phyloP scores from a whole-genome alignment of 345 rosid species.

The Toxicodendron radicans region DNA sequence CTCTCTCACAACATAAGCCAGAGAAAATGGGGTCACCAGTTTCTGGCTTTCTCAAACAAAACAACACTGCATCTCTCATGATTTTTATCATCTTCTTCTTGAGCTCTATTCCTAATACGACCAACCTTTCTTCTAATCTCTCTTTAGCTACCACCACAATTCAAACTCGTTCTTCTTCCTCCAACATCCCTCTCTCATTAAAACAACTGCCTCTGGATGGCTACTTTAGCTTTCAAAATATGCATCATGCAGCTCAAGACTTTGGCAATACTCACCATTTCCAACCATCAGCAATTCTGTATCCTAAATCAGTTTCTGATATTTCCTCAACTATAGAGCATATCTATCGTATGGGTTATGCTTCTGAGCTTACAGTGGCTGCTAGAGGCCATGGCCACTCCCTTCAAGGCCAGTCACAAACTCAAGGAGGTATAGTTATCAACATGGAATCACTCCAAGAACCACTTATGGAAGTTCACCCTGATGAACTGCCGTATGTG shows the following conservation, averaged over 20 bases:
- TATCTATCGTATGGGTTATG: constrained; percentile 56
- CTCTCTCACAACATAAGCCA: constrained; percentile 13
- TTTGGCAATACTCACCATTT: constrained; percentile 71
- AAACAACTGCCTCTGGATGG: constrained; percentile 62
- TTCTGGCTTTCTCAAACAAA: constrained; percentile 42
- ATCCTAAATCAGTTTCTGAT: constrained; percentile 84
- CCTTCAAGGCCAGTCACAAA: constrained; percentile 88
- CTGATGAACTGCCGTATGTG: constrained; percentile 56
- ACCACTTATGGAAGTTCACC: constrained; percentile 42
- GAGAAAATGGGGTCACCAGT: constrained; percentile 51
- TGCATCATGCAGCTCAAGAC: constrained; percentile 71
- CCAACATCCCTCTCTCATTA: constrained; percentile 36
- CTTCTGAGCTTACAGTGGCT: constrained; percentile 71
- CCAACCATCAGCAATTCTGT: constrained; percentile 68
- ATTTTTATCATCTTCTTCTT: constrained; percentile 56
- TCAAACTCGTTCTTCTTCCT: constrained; percentile 32
- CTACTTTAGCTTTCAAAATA: constrained; percentile 49
- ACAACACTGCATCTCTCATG: constrained; percentile 41
- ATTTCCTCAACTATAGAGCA: constrained; percentile 60
- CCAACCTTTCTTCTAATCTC: constrained; percentile 46
- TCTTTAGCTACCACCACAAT: constrained; percentile 33
- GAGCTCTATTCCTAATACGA: constrained; percentile 52
- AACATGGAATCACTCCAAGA: constrained; percentile 70
- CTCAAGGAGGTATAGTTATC: constrained; percentile 78
- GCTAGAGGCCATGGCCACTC: constrained; percentile 98